A percentile compares a stretch with the other conserved stretches of the same genome.
Evolutionary conservation across 1,284 basidiomycete species (phyloP).

Genomic region (Cutaneotrichosporon daszewskae): DNA sequence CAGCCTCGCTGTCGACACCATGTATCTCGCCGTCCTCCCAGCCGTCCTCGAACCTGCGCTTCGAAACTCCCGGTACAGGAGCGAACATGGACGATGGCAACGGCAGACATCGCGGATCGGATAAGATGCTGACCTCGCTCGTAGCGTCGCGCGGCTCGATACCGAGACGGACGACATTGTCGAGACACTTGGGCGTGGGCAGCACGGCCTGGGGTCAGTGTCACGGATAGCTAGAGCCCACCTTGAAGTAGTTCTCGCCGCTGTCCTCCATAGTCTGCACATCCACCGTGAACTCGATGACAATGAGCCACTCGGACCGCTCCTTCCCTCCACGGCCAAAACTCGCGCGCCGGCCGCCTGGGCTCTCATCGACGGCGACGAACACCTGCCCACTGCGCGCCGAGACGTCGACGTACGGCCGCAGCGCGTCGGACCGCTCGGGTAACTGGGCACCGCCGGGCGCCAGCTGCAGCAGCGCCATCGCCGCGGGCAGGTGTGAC

Average conservation of each 20-base stretch:
- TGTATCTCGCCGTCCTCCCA: constrained; percentile 38
- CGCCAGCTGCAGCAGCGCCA: constrained; percentile 23
- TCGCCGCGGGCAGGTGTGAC: constrained; percentile 18
- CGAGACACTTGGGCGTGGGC: constrained; percentile 35
- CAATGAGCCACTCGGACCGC: constrained; percentile 35
- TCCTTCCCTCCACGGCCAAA: constrained; percentile 3
- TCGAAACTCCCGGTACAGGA: too few relatives aligned
- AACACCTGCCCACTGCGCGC: constrained; percentile 33
- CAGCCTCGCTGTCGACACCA: constrained; percentile 21
- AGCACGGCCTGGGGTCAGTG: constrained; percentile 9
- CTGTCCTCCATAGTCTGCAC: constrained; percentile 17
- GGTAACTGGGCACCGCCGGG: constrained; percentile 22
- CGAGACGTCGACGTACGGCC: constrained; percentile 31
- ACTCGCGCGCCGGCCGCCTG: constrained; percentile 1
- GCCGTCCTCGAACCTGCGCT: constrained; percentile 26
- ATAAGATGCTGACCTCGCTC: constrained; percentile 28
- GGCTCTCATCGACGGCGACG: constrained; percentile 24
- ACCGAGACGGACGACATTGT: constrained; percentile 36
- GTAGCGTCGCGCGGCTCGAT: constrained; percentile 19
- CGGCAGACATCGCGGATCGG: constrained; percentile 34
- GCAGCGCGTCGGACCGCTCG: constrained; percentile 2
- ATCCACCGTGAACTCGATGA: constrained; percentile 32
- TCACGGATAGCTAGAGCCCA: constrained; percentile 12
- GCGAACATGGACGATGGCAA: constrained; percentile 21
- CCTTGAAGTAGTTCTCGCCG: constrained; percentile 19